A percentile compares a stretch with the other conserved stretches of the same genome.
These are phyloP conservation scores for Cladorrhinum samala DNA, from an alignment of 495 filamentous ascomycete genomes.

Conservation along the genomic window DNA sequence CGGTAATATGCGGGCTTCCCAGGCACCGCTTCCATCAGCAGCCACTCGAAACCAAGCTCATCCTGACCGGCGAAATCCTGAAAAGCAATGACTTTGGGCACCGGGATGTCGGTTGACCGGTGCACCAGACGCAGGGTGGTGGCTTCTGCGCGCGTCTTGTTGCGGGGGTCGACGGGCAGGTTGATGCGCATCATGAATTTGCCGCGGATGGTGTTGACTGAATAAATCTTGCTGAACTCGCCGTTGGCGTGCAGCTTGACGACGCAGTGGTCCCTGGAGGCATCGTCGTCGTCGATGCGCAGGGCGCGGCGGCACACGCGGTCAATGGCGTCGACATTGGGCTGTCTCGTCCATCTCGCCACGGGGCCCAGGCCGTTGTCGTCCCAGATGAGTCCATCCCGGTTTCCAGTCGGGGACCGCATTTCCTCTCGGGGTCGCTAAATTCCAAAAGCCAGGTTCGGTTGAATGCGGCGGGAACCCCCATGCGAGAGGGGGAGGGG, in stretches of 20 bases:
- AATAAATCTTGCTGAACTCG: slow-evolving; percentile 33
- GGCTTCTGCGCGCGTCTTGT: slow-evolving; percentile 51
- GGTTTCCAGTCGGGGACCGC: slow-evolving; percentile 16
- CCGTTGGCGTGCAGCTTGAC: slow-evolving; percentile 25
- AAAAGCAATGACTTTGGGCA: slow-evolving; percentile 43
- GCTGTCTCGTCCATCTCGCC: slow-evolving; percentile 27
- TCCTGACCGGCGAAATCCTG: slow-evolving; percentile 40
- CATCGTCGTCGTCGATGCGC: slow-evolving; percentile 5
- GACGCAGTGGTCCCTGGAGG: slow-evolving; percentile 6
- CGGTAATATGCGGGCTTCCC: slow-evolving; percentile 36
- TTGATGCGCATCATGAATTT: slow-evolving; percentile 44
- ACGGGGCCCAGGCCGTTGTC: slow-evolving; percentile 18
- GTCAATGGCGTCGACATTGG: slow-evolving; percentile 23
- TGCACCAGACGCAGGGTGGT: slow-evolving; percentile 47
- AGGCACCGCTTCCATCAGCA: slow-evolving; percentile 46
- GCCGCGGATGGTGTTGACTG: slow-evolving; percentile 20
- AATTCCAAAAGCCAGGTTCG: not conserved
- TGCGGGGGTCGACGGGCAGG: slow-evolving; percentile 47
- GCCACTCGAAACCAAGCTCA: slow-evolving; percentile 54
- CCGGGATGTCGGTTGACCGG: slow-evolving; percentile 43
- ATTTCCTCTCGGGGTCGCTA: not conserved
- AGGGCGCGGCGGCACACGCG: slow-evolving; percentile 22
- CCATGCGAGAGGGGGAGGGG: too few relatives aligned
- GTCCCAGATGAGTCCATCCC: slow-evolving; percentile 26
- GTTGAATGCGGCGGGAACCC: not conserved